Evolutionary conservation across 768 basidiomycete genomes (phyloP), one percentile per base, ranked within the genome.

Genomic region (Amanita molliuscula): DNA sequence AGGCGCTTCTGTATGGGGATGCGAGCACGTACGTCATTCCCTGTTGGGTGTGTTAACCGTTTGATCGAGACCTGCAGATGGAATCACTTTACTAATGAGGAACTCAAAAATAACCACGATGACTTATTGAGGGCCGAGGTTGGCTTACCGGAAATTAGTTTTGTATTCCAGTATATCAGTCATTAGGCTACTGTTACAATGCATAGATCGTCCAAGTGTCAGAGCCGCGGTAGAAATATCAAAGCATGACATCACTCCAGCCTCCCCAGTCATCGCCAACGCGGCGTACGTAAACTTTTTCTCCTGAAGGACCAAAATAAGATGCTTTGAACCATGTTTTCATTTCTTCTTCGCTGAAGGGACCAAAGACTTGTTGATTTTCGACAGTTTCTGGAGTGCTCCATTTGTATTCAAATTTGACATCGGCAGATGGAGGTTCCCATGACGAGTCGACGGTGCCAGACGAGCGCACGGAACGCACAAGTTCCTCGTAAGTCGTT

Each of bases 81-180:
- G 96, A 98, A 99, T 64, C 96, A 99, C 61, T 93, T 91, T 62
- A 88, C 88, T 3, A 97, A 96, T 57, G 69, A 64, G 0, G 90
- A 96, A 60, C 72, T 99, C 42, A 81, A 79, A 64, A 85, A 81
- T 58, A 93, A 96, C 58, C 96, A 99, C 59, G 96, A 99, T 59
- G 95, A 97, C 62, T 74, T 99, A 38, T 71, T 99, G 29, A 78
- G 96, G 23, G 91, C 90, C 2, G 96, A 99, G 64, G 77, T 84
- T 35, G 90, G 87, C 8, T 56, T 79, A 37, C 78, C 82, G 4
- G 86, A 92, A 54, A 85, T 97, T 43, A 94, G 93, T 0, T 95
- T 91, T 59, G 93, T 94, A 37, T 98, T 95, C 72, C 95, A 98
- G 63, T 96, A 93, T 62, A 83, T 92, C 63, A 92, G 89, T 64